phyloP scores from a whole-genome alignment of 1,284 basidiomycete species.

The Pterulicium gracile region DNA sequence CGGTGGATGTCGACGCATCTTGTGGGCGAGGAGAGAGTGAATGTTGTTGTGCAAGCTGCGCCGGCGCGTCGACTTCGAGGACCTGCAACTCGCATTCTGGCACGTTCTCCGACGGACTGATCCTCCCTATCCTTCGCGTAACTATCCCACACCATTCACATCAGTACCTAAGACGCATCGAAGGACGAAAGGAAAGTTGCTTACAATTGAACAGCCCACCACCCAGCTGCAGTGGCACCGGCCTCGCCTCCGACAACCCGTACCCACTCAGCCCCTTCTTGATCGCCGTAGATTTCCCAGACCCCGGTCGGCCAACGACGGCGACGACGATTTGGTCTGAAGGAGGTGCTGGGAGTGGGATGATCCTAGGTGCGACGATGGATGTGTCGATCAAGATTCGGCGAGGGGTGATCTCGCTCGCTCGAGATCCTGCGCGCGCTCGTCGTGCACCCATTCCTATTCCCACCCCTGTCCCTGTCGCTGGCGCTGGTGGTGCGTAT shows the following conservation, averaged over 20 bases:
- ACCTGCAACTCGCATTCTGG: conserved; percentile 35
- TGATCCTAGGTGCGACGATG: no score
- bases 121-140: conserved; percentile 35
- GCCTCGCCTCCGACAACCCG: conserved; percentile 35
- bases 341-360: background rate
- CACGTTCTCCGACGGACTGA: conserved; percentile 24
- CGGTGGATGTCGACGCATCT: no score
- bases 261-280: conserved; percentile 53
- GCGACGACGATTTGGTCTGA: conserved; percentile 35
- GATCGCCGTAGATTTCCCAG: conserved; percentile 65
- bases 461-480: background rate
- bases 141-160: conserved; percentile 28
- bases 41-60: no score
- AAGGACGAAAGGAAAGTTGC: conserved; percentile 20
- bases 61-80: conserved; percentile 42
- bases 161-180: background rate
- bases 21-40: no score
- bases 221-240: conserved; percentile 17
- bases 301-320: conserved; percentile 56
- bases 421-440: background rate
- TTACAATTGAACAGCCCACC: conserved; percentile 23
- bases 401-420: background rate
- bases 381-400: background rate
- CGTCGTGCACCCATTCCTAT: background rate
- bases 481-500: background rate